Evolutionary conservation across 192 early-diverging fungal genomes (phyloP), one percentile per base, ranked within the genome.

Genomic region (Coemansia sp.): DNA sequence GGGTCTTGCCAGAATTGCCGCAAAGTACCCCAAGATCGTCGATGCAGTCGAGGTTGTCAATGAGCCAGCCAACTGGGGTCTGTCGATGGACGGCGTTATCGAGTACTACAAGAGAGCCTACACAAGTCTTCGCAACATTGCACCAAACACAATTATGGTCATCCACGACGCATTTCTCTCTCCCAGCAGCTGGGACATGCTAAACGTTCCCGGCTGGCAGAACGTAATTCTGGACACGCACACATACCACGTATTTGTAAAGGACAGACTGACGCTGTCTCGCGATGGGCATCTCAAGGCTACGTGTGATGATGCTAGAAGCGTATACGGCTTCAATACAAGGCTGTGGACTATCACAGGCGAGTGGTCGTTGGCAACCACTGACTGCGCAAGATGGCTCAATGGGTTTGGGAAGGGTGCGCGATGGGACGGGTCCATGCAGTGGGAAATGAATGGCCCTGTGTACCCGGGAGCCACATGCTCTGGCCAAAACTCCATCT

Each of bases 321-420:
- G 80, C 37, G 70, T 88, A 9, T 71, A 66, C 42, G 45, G 66
- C 0, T 84, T 83, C 26, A 80, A 76, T 18, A 41, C 56, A 3
- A 63, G 66, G 12, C 37, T 83, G 40, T 83, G 80, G 49, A 90
- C 89, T 4, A 83, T 92, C 73, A 88, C 89, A 0, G 91, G 91
- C 12, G 91, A 92, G 57, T 92, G 87, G 77, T 89, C 89, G 18
- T 68, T 88, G 36, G 90, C 89, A n/a, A 85, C 77, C 19, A 89
- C 88, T 16, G 89, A 92, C 56, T 92, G 91, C 65, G 86, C 88
- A 41, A 87, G 77, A 12, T 90, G 86, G 79, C 75, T 92, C 36
- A 92, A 91, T 66, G 91, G 91, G 3, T 77, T 90, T 54, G 82
- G 80, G 19, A 56, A 61, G 26, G 85, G 85, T 10, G 77, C 86